Percentiles rank a stretch among this genome's conserved stretches.
phyloP scores from a whole-genome alignment of 2,329 filamentous ascomycete species.

The Diaporthe ampelina region DNA sequence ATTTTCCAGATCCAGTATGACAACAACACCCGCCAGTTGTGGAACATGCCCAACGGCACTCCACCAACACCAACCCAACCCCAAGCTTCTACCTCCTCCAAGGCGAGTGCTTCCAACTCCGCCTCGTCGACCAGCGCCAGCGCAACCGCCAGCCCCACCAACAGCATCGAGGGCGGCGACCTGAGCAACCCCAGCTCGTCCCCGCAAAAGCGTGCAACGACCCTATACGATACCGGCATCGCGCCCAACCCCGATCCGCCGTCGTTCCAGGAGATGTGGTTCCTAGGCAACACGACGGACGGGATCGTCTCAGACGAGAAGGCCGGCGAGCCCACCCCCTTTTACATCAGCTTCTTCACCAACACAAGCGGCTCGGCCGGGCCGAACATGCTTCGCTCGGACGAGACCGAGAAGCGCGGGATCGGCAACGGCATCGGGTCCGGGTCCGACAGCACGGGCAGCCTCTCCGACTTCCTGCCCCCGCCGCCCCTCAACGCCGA shows the following conservation, averaged over 20 bases:
- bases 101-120: slow-evolving; percentile 23
- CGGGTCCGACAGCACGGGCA: slow-evolving; percentile 48
- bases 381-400: slow-evolving; percentile 44
- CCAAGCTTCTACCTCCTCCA: slow-evolving; percentile 22
- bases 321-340: slow-evolving; percentile 88
- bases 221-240: slow-evolving; percentile 51
- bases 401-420: slow-evolving; percentile 48
- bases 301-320: slow-evolving; percentile 73
- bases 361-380: slow-evolving; percentile 55
- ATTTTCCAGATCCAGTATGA: slow-evolving; percentile 83
- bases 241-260: slow-evolving; percentile 70
- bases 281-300: slow-evolving; percentile 90
- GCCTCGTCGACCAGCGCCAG: slow-evolving; percentile 10
- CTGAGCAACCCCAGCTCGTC: slow-evolving; percentile 5
- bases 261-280: slow-evolving; percentile 78
- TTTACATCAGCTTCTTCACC: slow-evolving; percentile 82
- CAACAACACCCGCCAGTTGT: slow-evolving; percentile 66
- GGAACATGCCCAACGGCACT: slow-evolving; percentile 60
- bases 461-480: slow-evolving; percentile 71
- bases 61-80: slow-evolving; percentile 44
- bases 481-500: slow-evolving; percentile 73
- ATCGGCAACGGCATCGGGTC: slow-evolving; percentile 44
- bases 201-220: slow-evolving; percentile 19
- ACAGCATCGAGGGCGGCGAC: slow-evolving; percentile 14
- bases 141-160: slow-evolving; percentile 21